Evolutionary conservation across 2,329 filamentous ascomycete species (phyloP).

Genomic region (Nakataea oryzae): DNA sequence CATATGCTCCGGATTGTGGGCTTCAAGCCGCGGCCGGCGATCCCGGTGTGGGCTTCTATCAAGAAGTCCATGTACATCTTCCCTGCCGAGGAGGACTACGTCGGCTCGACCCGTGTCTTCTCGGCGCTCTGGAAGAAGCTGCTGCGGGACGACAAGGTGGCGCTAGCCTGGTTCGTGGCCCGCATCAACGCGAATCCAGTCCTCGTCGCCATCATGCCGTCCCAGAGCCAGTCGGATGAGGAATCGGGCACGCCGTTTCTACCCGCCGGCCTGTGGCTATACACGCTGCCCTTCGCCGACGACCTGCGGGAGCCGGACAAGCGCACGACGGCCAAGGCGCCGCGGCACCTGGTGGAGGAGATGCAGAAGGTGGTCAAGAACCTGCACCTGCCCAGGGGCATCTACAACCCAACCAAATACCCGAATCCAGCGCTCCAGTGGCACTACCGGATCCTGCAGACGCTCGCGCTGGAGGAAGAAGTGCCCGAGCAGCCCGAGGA

Average conservation of each 20-base stretch:
- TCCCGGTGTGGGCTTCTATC: slow-evolving; percentile 76
- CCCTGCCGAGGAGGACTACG: slow-evolving; percentile 78
- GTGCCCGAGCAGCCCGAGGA: slow-evolving; percentile 65
- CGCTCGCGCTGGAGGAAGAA: slow-evolving; percentile 84
- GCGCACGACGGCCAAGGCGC: slow-evolving; percentile 38
- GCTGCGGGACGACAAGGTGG: slow-evolving; percentile 67
- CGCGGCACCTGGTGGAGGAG: slow-evolving; percentile 63
- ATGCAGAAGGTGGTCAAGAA: slow-evolving; percentile 81
- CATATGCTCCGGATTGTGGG: slow-evolving; percentile 82
- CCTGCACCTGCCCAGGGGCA: slow-evolving; percentile 74
- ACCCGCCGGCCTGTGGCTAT: slow-evolving; percentile 80
- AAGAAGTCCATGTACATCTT: slow-evolving; percentile 89
- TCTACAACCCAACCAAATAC: slow-evolving; percentile 78
- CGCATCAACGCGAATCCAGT: slow-evolving; percentile 70
- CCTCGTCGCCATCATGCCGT: slow-evolving; percentile 73
- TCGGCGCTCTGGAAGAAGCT: slow-evolving; percentile 85
- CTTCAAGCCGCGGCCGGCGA: slow-evolving; percentile 70
- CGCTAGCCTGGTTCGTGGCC: slow-evolving; percentile 80
- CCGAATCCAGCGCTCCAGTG: slow-evolving; percentile 90
- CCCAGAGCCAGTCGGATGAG: slow-evolving; percentile 54
- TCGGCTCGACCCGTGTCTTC: slow-evolving; percentile 89
- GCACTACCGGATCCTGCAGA: slow-evolving; percentile 93
- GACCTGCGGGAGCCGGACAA: slow-evolving; percentile 69
- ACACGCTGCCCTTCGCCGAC: slow-evolving; percentile 80
- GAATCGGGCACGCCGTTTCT: slow-evolving; percentile 56